Conservation (phyloP, 2,329 filamentous ascomycete species). For the Apiospora saccharicola region DNA sequence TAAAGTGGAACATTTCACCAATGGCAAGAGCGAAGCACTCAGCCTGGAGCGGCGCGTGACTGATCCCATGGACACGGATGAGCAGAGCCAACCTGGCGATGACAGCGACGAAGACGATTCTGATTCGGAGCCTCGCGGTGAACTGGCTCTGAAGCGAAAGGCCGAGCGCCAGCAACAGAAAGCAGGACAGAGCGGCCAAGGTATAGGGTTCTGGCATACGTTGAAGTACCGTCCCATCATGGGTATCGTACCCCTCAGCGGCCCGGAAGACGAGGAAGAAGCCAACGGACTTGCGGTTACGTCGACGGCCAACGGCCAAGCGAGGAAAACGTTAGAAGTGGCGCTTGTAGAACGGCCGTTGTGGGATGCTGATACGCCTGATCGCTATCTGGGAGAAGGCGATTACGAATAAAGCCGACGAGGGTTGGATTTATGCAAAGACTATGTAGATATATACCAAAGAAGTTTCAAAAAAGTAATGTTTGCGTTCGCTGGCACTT, state of each 20-base stretch:
- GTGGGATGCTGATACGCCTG: constrained; percentile 72
- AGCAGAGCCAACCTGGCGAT: constrained; percentile 36
- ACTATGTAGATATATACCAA: constrained; percentile 18
- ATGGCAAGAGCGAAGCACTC: constrained; percentile 36
- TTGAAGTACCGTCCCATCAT: constrained; percentile 96
- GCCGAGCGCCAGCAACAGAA: constrained; percentile 38
- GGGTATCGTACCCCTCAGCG: constrained; percentile 64
- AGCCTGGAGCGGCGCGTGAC: constrained; percentile 35
- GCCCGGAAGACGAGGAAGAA: constrained; percentile 32
- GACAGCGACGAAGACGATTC: constrained; percentile 44
- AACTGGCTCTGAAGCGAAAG: constrained; percentile 41
- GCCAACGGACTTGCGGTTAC: constrained; percentile 26
- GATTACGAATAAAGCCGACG: constrained; percentile 10
- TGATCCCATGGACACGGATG: constrained; percentile 42
- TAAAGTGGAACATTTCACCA: constrained; percentile 36
- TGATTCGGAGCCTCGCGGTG: constrained; percentile 43
- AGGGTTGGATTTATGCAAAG: not conserved
- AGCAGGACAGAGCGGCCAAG: constrained; percentile 32
- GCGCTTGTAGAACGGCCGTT: constrained; percentile 86
- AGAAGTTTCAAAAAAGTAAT: not conserved
- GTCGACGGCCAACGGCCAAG: constrained; percentile 24
- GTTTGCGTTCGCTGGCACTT: not conserved
- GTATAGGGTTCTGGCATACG: constrained; percentile 73
- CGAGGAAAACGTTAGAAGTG: constrained; percentile 70
- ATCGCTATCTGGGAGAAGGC: constrained; percentile 21